Percentiles rank a stretch among this genome's conserved stretches.
Conservation (phyloP, 352 stramenopile species). For the Aphanomyces astaci region DNA sequence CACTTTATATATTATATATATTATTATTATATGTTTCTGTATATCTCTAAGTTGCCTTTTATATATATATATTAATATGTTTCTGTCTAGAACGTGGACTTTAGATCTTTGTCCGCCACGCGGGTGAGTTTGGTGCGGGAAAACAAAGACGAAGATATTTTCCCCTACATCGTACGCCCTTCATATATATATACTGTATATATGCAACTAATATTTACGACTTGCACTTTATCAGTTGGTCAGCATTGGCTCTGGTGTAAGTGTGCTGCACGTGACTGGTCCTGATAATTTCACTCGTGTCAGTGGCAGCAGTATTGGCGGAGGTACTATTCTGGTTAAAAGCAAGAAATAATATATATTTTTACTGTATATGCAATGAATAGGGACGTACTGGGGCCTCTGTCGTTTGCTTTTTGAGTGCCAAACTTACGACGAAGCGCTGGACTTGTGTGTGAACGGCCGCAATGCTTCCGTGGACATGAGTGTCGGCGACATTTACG, state of each 20-base stretch:
- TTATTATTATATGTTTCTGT: too few relatives aligned
- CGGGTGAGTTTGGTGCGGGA: conserved; percentile 72
- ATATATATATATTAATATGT: too few relatives aligned
- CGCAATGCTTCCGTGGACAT: conserved; percentile 90
- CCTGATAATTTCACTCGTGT: conserved; percentile 94
- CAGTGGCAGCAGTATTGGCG: conserved; percentile 96
- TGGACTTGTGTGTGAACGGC: conserved; percentile 71
- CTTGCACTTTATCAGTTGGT: conserved; percentile 64
- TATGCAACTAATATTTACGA: too few relatives aligned
- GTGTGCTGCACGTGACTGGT: conserved; percentile 91
- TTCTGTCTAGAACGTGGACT: conserved; percentile 54
- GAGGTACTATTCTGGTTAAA: too few relatives aligned
- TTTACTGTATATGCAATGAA: not conserved
- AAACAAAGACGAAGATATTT: conserved; percentile 69
- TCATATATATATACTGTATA: not conserved
- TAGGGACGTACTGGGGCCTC: conserved; percentile 96
- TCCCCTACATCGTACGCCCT: conserved; percentile 66
- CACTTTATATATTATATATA: too few relatives aligned
- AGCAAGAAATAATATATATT: too few relatives aligned
- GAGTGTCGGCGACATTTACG: conserved; percentile 99
- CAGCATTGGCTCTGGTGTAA: conserved; percentile 98
- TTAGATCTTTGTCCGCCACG: conserved; percentile 61
- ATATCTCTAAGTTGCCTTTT: too few relatives aligned
- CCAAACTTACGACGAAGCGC: conserved; percentile 72
- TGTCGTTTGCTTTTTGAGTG: conserved; percentile 91